Percentiles rank a stretch among this genome's conserved stretches.
Evolutionary conservation across 148 eudicot genomes (phyloP).

Genomic region (Oxyria digyna): DNA sequence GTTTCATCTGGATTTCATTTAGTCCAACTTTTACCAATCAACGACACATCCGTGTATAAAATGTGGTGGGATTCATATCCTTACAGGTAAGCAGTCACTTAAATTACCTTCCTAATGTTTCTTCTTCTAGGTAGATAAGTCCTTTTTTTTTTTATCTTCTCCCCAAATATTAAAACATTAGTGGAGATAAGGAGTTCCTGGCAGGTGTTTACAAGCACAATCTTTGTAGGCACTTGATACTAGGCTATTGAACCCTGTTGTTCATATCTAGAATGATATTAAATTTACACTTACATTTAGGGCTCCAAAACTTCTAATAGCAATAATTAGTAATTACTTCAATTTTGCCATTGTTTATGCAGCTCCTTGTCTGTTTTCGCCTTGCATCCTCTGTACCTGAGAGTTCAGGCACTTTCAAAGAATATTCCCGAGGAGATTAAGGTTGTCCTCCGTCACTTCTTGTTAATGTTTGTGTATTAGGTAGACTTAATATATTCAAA

Average conservation of each 20-base stretch:
- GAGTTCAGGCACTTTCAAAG: constrained; percentile 71
- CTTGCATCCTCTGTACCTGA: constrained; percentile 84
- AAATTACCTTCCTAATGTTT: constrained; percentile 4
- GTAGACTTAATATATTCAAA: not conserved
- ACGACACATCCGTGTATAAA: constrained; percentile 82
- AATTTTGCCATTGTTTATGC: constrained; percentile 22
- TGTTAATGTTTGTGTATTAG: not conserved
- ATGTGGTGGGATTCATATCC: constrained; percentile 99
- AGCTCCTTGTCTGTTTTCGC: constrained; percentile 98
- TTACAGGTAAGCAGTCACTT: constrained; percentile 44
- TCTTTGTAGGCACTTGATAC: not conserved
- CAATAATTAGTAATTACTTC: constrained; percentile 8
- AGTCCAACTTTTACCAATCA: constrained; percentile 92
- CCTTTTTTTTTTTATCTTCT: not conserved
- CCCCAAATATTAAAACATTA: not conserved
- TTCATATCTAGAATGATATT: not conserved
- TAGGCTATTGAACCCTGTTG: not conserved
- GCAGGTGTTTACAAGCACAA: not conserved
- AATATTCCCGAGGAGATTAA: constrained; percentile 65
- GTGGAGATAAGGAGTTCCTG: not conserved
- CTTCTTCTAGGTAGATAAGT: not conserved
- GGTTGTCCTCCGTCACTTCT: constrained; percentile 25
- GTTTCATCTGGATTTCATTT: constrained; percentile 86
- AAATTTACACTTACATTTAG: not conserved
- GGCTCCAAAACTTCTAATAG: not conserved